Evolutionary conservation across 805 yeast species (phyloP), one percentile per base, ranked within the genome.

Genomic region (Spathaspora arborariae): DNA sequence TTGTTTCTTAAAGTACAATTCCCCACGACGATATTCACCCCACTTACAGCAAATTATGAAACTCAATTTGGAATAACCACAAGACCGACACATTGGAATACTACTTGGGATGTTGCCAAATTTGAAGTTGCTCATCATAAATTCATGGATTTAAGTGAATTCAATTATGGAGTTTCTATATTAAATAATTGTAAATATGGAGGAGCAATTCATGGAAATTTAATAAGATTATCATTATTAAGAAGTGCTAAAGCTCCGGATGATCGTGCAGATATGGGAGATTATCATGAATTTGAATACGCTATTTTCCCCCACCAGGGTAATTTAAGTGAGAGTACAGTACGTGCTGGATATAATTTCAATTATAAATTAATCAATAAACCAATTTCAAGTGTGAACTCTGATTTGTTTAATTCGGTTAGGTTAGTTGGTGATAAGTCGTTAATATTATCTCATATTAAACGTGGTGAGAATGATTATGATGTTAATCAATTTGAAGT

Each of bases 231-330:
- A 42, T 88, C 96, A 1, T 70, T 94, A 51, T 69, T 92, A 58
- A 82, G 99, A 60, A 81, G 97, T 11, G 90, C 99, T 24, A 92
- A 94, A 66, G 87, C 89, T 18, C 99, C 99, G 0, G 99, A 92
- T 75, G 91, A 84, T 7, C 76, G 81, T 60, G 97, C 98, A 7
- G 99, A 92, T 63, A 89, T 94, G 87, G 98, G 97, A 2, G 60
- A 68, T 16, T 39, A 37, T 15, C 99, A 92, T 64, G 72, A 71
- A 47, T 86, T 94, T 69, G 81, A 81, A 51, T 94, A 91, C 65
- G 95, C 95, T 0, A 65, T 92, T 33, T 78, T 80, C 48, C 97
- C 98, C 4, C 99, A 92, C 63, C 55, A 59, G 18, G 96, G 96
- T 3, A 65, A 77, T 0, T 69, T 92, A 42, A 74, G 80, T 8